Conservation (phyloP, 2,329 filamentous ascomycete genomes). For the Fusarium marasasianum region DNA sequence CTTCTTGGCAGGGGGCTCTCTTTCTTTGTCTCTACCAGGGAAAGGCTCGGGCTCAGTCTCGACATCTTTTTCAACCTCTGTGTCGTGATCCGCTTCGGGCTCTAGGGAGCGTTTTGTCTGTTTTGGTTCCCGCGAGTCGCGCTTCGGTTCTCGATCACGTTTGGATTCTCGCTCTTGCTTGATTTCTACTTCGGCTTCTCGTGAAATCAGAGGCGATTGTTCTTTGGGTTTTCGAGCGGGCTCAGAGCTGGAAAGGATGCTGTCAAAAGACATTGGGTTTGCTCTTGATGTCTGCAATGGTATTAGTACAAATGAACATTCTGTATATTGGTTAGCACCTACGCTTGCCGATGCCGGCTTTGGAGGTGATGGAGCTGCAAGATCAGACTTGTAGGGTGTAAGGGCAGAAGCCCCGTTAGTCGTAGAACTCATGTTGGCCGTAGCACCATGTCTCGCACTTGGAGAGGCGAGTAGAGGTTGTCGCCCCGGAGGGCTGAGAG, state of each 20-base stretch:
- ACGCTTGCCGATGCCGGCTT: conserved; percentile 52
- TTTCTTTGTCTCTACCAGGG: conserved; percentile 41
- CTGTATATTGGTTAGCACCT: conserved; percentile 35
- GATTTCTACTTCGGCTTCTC: conserved; percentile 32
- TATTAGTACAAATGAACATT: conserved; percentile 24
- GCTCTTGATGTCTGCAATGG: conserved; percentile 70
- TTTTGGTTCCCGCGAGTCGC: conserved; percentile 35
- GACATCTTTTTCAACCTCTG: conserved; percentile 49
- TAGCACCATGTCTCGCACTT: conserved; percentile 55
- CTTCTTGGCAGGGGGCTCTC: conserved; percentile 46
- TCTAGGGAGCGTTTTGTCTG: conserved; percentile 45
- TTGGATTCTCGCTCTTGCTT: conserved; percentile 22
- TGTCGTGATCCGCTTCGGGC: conserved; percentile 43
- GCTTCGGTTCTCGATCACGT: conserved; percentile 30
- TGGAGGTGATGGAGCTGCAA: conserved; percentile 52
- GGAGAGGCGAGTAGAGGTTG: conserved; percentile 59
- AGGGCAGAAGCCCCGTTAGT: conserved; percentile 54
- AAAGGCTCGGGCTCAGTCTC: conserved; percentile 48
- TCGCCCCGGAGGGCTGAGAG: conserved; percentile 55
- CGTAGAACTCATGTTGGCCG: conserved; percentile 50
- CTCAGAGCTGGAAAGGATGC: conserved; percentile 85
- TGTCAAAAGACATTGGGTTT: conserved; percentile 95
- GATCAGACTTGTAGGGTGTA: conserved; percentile 52
- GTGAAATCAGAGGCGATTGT: conserved; percentile 53
- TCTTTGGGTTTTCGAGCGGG: conserved; percentile 66